Percentiles rank a stretch among this genome's conserved stretches.
Conservation (phyloP, 23 red algal genomes). For the Chondrus crispus region DNA sequence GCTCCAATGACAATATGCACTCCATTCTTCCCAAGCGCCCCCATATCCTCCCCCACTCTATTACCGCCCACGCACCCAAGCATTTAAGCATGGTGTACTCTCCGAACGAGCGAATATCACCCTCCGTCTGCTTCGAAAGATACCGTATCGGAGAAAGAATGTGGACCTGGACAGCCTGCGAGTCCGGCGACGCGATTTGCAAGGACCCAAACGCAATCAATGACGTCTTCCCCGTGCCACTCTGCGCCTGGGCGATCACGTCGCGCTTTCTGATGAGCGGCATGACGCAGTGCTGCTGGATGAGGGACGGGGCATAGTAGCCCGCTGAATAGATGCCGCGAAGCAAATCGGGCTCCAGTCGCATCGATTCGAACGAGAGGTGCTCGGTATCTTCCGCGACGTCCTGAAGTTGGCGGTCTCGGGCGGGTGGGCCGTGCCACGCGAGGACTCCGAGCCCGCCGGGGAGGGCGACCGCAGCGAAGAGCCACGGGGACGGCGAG, state of each 20-base stretch:
- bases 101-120: conserved; percentile 41
- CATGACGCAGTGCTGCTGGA: conserved; percentile 69
- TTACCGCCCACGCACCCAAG: conserved; percentile 70
- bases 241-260: conserved; percentile 89
- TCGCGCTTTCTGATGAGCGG: conserved; percentile 76
- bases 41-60: conserved; percentile 70
- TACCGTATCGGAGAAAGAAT: conserved; percentile 83
- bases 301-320: conserved; percentile 76
- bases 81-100: conserved; percentile 50
- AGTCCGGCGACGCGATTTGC: conserved; percentile 9
- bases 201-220: conserved; percentile 67
- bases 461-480: too few relatives aligned
- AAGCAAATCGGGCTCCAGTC: conserved; percentile 49
- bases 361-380: conserved; percentile 79
- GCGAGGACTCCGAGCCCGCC: too few relatives aligned
- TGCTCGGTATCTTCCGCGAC: too few relatives aligned
- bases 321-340: conserved; percentile 88
- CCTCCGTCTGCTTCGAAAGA: conserved; percentile 75
- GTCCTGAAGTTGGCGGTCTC: too few relatives aligned
- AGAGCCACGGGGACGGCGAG: too few relatives aligned
- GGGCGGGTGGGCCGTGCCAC: too few relatives aligned
- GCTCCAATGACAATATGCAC: conserved; percentile 81
- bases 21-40: conserved; percentile 34
- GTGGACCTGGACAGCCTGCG: conserved; percentile 78
- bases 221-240: conserved; percentile 87